phyloP scores from a whole-genome alignment of 139 green algal genomes.

The Chlorella sp. region DNA sequence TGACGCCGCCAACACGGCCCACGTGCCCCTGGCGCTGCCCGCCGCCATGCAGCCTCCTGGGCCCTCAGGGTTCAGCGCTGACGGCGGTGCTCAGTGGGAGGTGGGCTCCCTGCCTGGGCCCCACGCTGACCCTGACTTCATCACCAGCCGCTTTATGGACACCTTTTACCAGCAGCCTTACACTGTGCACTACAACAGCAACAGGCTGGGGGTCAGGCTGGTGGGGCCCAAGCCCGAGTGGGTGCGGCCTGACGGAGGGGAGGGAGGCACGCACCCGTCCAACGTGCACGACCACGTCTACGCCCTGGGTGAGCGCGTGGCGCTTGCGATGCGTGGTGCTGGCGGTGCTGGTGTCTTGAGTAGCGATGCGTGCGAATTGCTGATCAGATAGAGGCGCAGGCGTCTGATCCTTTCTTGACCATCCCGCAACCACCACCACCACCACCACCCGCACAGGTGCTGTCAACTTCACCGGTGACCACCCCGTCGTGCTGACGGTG shows the following conservation, averaged over 20 bases:
- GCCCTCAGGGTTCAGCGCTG: too few relatives aligned
- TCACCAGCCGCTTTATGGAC: slow-evolving; percentile 57
- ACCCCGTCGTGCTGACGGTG: slow-evolving; percentile 59
- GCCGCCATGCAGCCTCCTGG: slow-evolving; percentile 8
- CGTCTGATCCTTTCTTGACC: too few relatives aligned
- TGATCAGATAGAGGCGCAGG: too few relatives aligned
- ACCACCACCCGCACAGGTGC: too few relatives aligned
- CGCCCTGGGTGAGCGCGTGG: slow-evolving; percentile 39
- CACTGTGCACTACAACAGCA: slow-evolving; percentile 77
- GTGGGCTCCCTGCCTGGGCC: slow-evolving; percentile 62
- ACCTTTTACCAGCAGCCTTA: slow-evolving; percentile 56
- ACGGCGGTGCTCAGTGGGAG: slow-evolving; percentile 16
- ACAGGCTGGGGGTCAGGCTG: slow-evolving; percentile 64
- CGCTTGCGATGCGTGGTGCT: too few relatives aligned
- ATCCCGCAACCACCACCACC: too few relatives aligned
- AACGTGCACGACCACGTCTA: slow-evolving; percentile 88
- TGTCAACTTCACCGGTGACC: slow-evolving; percentile 46
- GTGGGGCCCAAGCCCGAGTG: slow-evolving; percentile 66
- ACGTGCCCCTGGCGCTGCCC: slow-evolving; percentile 12
- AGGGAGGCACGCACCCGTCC: slow-evolving; percentile 74
- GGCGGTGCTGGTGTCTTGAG: too few relatives aligned
- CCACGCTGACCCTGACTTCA: slow-evolving; percentile 75
- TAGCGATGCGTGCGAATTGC: too few relatives aligned
- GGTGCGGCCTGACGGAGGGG: slow-evolving; percentile 66
- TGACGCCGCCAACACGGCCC: neutral